phyloP scores from a whole-genome alignment of 2,329 filamentous ascomycete genomes.

The Calonectria pseudoreteaudii region DNA sequence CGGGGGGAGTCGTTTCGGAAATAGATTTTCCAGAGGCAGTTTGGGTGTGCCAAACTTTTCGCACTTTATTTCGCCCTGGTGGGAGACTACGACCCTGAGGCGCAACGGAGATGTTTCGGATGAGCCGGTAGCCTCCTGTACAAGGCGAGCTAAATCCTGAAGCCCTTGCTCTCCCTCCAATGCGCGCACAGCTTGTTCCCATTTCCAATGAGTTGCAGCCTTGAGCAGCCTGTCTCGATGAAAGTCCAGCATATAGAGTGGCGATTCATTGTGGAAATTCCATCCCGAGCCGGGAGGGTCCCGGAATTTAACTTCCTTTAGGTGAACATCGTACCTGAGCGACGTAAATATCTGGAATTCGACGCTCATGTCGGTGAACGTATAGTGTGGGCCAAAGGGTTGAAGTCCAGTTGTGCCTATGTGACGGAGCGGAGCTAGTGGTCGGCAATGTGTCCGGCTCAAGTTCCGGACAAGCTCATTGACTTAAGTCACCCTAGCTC shows the following conservation, averaged over 20 bases:
- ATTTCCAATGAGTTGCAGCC: conserved; percentile 68
- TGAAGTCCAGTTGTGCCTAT: background rate
- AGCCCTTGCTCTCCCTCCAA: conserved; percentile 62
- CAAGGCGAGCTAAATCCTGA: conserved; percentile 47
- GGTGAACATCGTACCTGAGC: conserved; percentile 75
- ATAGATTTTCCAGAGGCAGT: conserved; percentile 64
- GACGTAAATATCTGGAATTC: conserved; percentile 76
- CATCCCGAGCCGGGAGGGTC: conserved; percentile 59
- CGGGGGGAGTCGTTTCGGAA: conserved; percentile 66
- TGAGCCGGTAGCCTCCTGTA: conserved; percentile 51
- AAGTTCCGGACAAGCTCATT: background rate
- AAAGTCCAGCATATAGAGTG: conserved; percentile 83
- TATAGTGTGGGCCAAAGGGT: background rate
- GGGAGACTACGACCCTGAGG: conserved; percentile 66
- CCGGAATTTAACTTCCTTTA: conserved; percentile 58
- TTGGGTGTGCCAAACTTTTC: conserved; percentile 52
- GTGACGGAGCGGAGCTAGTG: background rate
- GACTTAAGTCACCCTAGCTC: conserved; percentile 16
- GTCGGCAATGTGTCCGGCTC: conserved; percentile 19
- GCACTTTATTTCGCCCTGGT: conserved; percentile 60
- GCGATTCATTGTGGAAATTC: conserved; percentile 65
- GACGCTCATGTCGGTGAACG: conserved; percentile 46
- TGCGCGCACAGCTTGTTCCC: conserved; percentile 58
- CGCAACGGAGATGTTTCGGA: conserved; percentile 54
- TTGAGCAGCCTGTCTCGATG: conserved; percentile 83